phyloP scores from a whole-genome alignment of 495 filamentous ascomycete genomes.

The Halenospora varia region DNA sequence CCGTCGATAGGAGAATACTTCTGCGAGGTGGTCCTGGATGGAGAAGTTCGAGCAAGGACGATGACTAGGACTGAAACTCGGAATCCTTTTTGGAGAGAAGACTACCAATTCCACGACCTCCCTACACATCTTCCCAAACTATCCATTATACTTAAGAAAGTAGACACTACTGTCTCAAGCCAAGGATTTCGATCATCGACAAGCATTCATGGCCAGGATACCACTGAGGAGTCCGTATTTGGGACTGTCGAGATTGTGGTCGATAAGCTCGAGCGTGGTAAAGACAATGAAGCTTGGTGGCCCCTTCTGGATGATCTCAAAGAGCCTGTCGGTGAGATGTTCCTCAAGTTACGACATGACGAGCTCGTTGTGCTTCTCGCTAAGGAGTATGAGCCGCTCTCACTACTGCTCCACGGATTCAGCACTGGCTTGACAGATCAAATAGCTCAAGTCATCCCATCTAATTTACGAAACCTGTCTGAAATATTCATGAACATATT shows the following conservation, averaged over 20 bases:
- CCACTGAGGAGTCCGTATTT: conserved; percentile 41
- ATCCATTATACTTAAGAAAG: conserved; percentile 76
- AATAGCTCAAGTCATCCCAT: conserved; percentile 74
- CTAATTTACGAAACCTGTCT: conserved; percentile 71
- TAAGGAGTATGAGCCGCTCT: conserved; percentile 78
- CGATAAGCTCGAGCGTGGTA: conserved; percentile 74
- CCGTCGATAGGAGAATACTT: conserved; percentile 61
- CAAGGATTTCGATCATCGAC: conserved; percentile 22
- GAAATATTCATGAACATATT: conserved; percentile 91
- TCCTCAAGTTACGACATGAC: conserved; percentile 78
- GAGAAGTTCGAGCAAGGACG: conserved; percentile 82
- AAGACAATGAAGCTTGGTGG: conserved; percentile 88
- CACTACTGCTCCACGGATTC: conserved; percentile 82
- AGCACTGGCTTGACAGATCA: conserved; percentile 77
- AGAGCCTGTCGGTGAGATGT: conserved; percentile 78
- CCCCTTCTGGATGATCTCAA: conserved; percentile 68
- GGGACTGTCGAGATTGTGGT: conserved; percentile 80
- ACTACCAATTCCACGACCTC: conserved; percentile 81
- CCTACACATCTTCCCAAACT: conserved; percentile 74
- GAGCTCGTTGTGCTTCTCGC: conserved; percentile 86
- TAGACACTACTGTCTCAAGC: conserved; percentile 35
- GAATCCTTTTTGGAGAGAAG: conserved; percentile 93
- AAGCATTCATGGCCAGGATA: conserved; percentile 15
- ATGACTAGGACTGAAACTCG: conserved; percentile 75
- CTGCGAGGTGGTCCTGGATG: conserved; percentile 88